Evolutionary conservation across 345 rosid species (phyloP).

Genomic region (Schrenkiella parvula): DNA sequence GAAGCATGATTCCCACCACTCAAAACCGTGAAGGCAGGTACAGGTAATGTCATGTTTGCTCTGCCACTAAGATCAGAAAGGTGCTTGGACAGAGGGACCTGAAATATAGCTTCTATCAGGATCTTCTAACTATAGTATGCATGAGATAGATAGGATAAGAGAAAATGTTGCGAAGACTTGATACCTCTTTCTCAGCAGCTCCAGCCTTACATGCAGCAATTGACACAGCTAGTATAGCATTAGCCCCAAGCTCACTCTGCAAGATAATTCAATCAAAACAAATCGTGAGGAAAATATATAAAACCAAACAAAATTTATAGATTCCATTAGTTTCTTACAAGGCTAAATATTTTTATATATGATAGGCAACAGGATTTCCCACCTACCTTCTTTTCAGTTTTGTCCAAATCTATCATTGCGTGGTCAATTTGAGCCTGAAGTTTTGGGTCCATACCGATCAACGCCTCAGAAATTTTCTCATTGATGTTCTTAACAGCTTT

Average conservation of each 20-base stretch:
- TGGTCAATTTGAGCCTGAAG: slow-evolving; percentile 90
- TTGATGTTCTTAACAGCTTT: slow-evolving; percentile 92
- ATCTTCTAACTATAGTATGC: slow-evolving; percentile 11
- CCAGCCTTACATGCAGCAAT: slow-evolving; percentile 99
- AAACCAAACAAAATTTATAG: background rate
- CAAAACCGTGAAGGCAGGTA: slow-evolving; percentile 91
- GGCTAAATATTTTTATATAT: background rate
- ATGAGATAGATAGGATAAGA: background rate
- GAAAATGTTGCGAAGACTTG: background rate
- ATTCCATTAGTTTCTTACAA: background rate
- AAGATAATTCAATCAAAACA: background rate
- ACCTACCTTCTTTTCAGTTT: slow-evolving; percentile 85
- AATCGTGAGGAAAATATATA: background rate
- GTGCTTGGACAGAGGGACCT: slow-evolving; percentile 94
- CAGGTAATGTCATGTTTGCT: slow-evolving; percentile 66
- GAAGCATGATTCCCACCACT: slow-evolving; percentile 94
- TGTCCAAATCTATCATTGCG: slow-evolving; percentile 97
- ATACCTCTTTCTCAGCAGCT: slow-evolving; percentile 95
- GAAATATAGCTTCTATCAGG: slow-evolving; percentile 22
- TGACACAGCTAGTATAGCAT: slow-evolving; percentile 92
- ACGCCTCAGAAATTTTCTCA: slow-evolving; percentile 76
- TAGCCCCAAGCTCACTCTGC: slow-evolving; percentile 89
- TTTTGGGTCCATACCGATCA: slow-evolving; percentile 95
- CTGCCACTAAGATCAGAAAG: slow-evolving; percentile 80
- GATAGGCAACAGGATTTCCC: background rate